These are phyloP conservation scores for peach (Prunus persica) DNA, from an alignment of 306 rosid species.

Conservation along the genomic window DNA sequence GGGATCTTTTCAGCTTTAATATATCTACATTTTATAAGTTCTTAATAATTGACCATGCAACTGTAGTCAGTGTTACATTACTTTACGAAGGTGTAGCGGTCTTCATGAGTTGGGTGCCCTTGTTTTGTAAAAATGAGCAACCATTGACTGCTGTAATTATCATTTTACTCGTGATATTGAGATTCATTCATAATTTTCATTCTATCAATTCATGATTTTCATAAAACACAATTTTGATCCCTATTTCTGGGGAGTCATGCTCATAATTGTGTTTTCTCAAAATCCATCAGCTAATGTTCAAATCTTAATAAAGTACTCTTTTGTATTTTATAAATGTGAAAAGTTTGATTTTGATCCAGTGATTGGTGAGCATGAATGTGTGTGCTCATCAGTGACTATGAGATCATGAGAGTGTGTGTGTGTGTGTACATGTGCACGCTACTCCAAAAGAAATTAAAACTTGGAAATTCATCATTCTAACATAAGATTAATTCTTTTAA, in stretches of 20 bases:
- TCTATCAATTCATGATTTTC: background rate
- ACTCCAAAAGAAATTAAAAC: background rate
- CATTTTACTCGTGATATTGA: background rate
- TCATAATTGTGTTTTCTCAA: background rate
- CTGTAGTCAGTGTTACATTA: background rate
- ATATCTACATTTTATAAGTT: background rate
- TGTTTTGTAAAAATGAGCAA: background rate
- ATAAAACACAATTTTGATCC: background rate
- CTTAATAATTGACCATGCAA: background rate
- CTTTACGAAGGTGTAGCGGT: background rate
- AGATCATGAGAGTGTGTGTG: background rate
- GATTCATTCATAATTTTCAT: background rate
- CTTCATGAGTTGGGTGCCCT: background rate
- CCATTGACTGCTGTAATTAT: background rate
- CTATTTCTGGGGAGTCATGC: background rate
- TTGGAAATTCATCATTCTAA: background rate
- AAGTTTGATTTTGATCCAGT: background rate
- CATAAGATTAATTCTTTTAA: slow-evolving; percentile 1
- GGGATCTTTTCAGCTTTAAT: background rate
- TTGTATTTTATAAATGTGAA: background rate
- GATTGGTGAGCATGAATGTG: background rate
- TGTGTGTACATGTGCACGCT: background rate
- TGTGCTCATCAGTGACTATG: background rate
- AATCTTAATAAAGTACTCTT: background rate
- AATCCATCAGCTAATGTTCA: background rate